Evolutionary conservation across 257 asterid genomes (phyloP).

Genomic region (Solanum dulcamara): DNA sequence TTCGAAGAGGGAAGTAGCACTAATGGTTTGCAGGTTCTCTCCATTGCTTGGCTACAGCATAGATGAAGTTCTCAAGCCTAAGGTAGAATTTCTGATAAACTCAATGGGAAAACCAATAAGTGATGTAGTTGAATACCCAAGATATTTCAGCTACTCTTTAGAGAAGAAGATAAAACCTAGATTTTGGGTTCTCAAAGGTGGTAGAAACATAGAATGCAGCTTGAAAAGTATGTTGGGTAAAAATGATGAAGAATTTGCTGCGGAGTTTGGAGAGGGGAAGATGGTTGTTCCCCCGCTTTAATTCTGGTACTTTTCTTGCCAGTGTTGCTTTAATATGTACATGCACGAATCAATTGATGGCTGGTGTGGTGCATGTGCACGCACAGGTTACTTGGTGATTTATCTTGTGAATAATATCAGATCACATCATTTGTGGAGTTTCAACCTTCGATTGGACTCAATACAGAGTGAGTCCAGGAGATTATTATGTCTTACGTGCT

Average conservation of each 20-base stretch:
- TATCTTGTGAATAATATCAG: neutral
- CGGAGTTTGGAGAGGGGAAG: conserved; percentile 33
- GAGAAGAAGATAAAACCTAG: conserved; percentile 94
- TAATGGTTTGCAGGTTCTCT: conserved; percentile 70
- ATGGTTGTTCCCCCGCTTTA: conserved; percentile 26
- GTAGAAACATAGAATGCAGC: conserved; percentile 43
- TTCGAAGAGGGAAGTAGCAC: conserved; percentile 51
- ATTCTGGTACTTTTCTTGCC: neutral
- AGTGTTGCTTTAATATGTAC: neutral
- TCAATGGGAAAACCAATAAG: conserved; percentile 60
- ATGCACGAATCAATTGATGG: neutral
- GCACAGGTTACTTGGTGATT: neutral
- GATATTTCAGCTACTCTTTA: conserved; percentile 91
- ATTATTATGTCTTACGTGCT: neutral
- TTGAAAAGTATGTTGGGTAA: conserved; percentile 79
- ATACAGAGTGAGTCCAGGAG: neutral
- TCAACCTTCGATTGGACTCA: neutral
- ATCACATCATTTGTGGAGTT: neutral
- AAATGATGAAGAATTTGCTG: conserved; percentile 79
- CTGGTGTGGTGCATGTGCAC: neutral
- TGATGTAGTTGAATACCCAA: conserved; percentile 74
- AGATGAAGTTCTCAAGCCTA: conserved; percentile 68
- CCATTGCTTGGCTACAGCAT: conserved; percentile 87
- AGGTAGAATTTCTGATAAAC: conserved; percentile 52
- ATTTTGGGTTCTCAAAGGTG: conserved; percentile 49